Evolutionary conservation across 1,284 basidiomycete species (phyloP), one percentile per base, ranked within the genome.

Genomic region (Moniliella sp.): DNA sequence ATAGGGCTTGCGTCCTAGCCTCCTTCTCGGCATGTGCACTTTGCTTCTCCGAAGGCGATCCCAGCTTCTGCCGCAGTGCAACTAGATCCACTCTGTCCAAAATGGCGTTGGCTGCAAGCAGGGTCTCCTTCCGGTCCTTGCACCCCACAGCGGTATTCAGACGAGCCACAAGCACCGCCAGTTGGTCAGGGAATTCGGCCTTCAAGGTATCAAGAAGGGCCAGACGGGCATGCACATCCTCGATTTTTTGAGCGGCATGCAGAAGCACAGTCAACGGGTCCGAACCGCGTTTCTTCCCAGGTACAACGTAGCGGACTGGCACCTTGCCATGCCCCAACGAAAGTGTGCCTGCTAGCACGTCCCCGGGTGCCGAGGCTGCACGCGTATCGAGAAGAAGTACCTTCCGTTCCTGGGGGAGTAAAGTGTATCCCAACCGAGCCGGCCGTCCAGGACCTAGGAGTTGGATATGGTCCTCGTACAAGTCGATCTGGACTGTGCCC

Each of bases 391-490:
- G 35, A 12, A 45, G 46, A 13, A 60, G 29, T 15, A 53, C 45
- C 15, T 49, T 48, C 3, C 43, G 35, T 43, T 61, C 48, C 9
- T 58, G 58, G 4, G 45, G 46, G n/a, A 46, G 47, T 25, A 61
- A 37, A 18, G 27, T 32, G 15, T 40, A 42, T 5, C 44, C 39
- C 28, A 48, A 48, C 32, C 45, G 46, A 31, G 50, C 39, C 3
- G 51, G 40, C 7, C 42, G 33, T 4, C 37, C 45, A 9, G 38
- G 33, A 15, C 47, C 44, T 30, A 51, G 44, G 18, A 48, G 31
- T 28, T 57, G 57, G 5, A 61, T 49, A 25, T 59, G 56, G 41
- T 61, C 46, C 32, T 45, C 35, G 36, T 61, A 57, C 14, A 60
- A 23, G 31, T 51, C 46, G 11, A 62, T 42, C 5, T 45, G 40